A percentile compares a stretch with the other conserved stretches of the same genome.
Evolutionary conservation across 495 filamentous ascomycete species (phyloP).

Genomic region (Neurospora sp.): DNA sequence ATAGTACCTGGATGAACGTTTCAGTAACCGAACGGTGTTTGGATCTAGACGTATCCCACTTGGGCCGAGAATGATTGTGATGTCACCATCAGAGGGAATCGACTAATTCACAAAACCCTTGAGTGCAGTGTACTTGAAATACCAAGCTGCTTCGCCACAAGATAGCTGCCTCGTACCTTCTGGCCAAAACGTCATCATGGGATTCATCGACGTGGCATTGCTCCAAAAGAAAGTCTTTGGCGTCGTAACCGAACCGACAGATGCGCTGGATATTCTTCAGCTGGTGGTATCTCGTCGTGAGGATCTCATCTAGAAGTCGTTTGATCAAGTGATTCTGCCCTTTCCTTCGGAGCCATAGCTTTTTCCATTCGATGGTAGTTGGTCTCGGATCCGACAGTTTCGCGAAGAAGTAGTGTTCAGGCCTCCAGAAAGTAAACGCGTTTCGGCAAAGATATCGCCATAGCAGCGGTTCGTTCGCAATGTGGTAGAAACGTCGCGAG

Average conservation of each 20-base stretch:
- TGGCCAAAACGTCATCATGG: slow-evolving; percentile 65
- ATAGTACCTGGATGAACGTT: slow-evolving; percentile 50
- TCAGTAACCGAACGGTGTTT: not conserved
- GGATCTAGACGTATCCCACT: not conserved
- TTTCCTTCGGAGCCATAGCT: slow-evolving; percentile 53
- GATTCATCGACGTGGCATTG: slow-evolving; percentile 50
- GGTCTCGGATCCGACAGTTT: slow-evolving; percentile 38
- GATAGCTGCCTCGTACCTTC: slow-evolving; percentile 45
- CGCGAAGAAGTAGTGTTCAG: slow-evolving; percentile 48
- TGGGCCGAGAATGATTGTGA: not conserved
- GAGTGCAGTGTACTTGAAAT: not conserved
- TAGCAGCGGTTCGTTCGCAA: slow-evolving; percentile 60
- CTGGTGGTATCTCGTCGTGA: slow-evolving; percentile 56
- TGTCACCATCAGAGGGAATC: not conserved
- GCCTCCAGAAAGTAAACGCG: slow-evolving; percentile 63
- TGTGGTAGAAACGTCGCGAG: slow-evolving; percentile 51
- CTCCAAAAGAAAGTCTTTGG: slow-evolving; percentile 69
- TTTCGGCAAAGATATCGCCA: slow-evolving; percentile 68
- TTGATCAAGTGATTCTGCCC: slow-evolving; percentile 44
- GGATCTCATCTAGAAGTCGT: slow-evolving; percentile 54
- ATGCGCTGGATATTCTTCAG: slow-evolving; percentile 60
- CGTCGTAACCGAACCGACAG: slow-evolving; percentile 68
- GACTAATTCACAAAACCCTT: not conserved
- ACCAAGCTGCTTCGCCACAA: not conserved
- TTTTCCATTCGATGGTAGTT: slow-evolving; percentile 65